A percentile compares a stretch with the other conserved stretches of the same genome.
These are phyloP conservation scores for Plectranthus barbatus DNA, from an alignment of 257 asterid genomes.

Conservation along the genomic window DNA sequence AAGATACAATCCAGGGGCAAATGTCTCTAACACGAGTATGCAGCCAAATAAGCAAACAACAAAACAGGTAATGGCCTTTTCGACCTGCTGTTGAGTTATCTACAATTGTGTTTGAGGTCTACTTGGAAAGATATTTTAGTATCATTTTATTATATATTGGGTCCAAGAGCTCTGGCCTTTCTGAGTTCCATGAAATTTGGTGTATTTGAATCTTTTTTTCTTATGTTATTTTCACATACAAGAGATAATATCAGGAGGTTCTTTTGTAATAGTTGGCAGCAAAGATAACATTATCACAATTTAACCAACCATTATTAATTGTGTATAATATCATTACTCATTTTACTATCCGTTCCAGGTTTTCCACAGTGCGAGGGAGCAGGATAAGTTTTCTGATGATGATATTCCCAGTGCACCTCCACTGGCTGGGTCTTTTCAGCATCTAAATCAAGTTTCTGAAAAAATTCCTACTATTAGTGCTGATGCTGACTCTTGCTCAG, in stretches of 20 bases:
- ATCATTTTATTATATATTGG: background rate
- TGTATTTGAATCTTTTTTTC: background rate
- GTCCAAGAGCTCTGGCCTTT: background rate
- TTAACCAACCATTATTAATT: background rate
- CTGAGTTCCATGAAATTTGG: background rate
- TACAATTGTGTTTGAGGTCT: background rate
- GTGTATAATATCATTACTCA: background rate
- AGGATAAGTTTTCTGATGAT: slow-evolving; percentile 26
- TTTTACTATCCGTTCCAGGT: slow-evolving; percentile 24
- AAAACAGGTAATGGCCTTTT: slow-evolving; percentile 9
- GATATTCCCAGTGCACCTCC: slow-evolving; percentile 90
- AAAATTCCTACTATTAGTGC: slow-evolving; percentile 20
- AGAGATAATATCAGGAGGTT: background rate
- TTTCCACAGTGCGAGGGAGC: slow-evolving; percentile 14
- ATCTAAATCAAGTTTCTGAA: slow-evolving; percentile 29
- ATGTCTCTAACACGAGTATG: background rate
- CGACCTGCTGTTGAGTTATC: background rate
- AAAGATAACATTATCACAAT: background rate
- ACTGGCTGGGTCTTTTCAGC: slow-evolving; percentile 26
- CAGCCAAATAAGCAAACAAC: background rate
- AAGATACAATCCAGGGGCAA: slow-evolving; percentile 2
- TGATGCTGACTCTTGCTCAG: slow-evolving; percentile 19
- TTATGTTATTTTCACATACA: background rate
- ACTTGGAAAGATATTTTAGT: background rate
- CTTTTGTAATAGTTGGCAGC: background rate